Percentiles rank a stretch among this genome's conserved stretches.
Evolutionary conservation across 192 early-diverging fungal species (phyloP).

Genomic region (Chytriomyces sp.): DNA sequence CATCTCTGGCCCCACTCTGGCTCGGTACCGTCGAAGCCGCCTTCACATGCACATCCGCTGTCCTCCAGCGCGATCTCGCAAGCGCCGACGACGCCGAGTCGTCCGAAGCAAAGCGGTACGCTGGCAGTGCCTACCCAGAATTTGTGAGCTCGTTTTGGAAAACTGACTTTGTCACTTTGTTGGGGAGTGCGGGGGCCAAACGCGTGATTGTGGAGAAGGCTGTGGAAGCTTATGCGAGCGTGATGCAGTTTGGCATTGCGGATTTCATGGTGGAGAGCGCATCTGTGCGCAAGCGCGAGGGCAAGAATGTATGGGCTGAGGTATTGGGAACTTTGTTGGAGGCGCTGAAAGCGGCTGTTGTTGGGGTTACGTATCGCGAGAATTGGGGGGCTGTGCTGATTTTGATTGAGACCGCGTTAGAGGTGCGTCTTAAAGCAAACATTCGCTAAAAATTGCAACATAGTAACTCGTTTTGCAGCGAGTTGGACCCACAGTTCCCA

Average conservation of each 20-base stretch:
- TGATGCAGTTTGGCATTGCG: constrained; percentile 76
- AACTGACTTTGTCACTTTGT: constrained; percentile 38
- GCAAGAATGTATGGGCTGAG: constrained; percentile 41
- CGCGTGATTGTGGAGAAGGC: constrained; percentile 54
- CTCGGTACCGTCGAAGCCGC: constrained; percentile 76
- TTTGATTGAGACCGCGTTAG: constrained; percentile 74
- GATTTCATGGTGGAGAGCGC: constrained; percentile 72
- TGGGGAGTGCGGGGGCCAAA: constrained; percentile 34
- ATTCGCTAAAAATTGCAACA: neutral
- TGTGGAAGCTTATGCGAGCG: constrained; percentile 67
- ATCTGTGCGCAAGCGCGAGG: constrained; percentile 33
- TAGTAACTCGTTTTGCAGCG: constrained; percentile 41
- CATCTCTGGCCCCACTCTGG: constrained; percentile 80
- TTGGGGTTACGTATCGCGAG: constrained; percentile 75
- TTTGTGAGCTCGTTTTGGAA: constrained; percentile 37
- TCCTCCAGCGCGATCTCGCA: constrained; percentile 23
- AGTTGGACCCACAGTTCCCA: constrained; percentile 64
- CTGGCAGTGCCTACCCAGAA: constrained; percentile 39
- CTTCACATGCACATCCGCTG: constrained; percentile 69
- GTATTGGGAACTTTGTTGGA: constrained; percentile 47
- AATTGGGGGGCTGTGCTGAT: constrained; percentile 83
- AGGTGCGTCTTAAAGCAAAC: constrained; percentile 28
- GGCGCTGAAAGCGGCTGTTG: constrained; percentile 35
- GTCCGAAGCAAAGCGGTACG: constrained; percentile 34
- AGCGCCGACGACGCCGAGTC: constrained; percentile 21